phyloP scores from a whole-genome alignment of 2,329 filamentous ascomycete species.

The Fusarium fracticaudum region DNA sequence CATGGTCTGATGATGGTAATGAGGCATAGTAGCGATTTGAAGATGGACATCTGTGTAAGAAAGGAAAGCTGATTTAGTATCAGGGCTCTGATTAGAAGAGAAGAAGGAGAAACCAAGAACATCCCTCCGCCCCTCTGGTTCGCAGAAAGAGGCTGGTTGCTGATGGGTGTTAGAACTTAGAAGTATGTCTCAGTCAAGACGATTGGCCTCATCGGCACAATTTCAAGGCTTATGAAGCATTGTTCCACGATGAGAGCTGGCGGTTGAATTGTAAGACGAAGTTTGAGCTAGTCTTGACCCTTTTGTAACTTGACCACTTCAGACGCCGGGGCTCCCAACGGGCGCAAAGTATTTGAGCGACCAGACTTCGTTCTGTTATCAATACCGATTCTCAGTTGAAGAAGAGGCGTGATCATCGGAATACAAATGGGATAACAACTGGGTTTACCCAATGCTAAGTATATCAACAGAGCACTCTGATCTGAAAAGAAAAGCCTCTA shows the following conservation, averaged over 20 bases:
- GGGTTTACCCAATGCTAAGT: background rate
- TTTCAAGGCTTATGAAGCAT: background rate
- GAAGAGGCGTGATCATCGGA: accelerated
- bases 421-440: background rate
- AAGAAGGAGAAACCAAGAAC: background rate
- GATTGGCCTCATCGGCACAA: background rate
- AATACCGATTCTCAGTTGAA: background rate
- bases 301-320: background rate
- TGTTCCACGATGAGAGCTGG: background rate
- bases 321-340: background rate
- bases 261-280: background rate
- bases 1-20: background rate
- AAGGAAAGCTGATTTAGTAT: background rate
- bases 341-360: background rate
- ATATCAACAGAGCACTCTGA: background rate
- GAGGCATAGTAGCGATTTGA: background rate
- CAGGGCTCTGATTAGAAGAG: background rate
- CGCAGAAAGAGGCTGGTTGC: background rate
- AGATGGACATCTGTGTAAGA: background rate
- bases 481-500: background rate
- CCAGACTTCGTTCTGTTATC: background rate
- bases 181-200: background rate
- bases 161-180: background rate
- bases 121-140: background rate
- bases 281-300: background rate